These are phyloP conservation scores for Clohesyomyces aquaticus DNA, from an alignment of 495 filamentous ascomycete genomes.

Conservation along the genomic window DNA sequence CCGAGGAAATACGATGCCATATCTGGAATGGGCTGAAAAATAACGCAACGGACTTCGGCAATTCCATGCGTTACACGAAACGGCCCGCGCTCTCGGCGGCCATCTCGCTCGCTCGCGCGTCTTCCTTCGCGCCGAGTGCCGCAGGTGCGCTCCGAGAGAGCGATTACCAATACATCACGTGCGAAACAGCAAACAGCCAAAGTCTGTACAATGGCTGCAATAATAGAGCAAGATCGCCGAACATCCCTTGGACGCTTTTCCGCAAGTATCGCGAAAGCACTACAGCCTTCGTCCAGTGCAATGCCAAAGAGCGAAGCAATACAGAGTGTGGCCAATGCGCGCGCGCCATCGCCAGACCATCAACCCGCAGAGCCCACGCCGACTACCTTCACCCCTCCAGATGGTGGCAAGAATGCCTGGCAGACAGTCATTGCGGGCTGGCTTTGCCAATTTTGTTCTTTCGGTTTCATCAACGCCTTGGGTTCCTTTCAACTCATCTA, in stretches of 20 bases:
- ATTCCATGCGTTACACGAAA: neutral
- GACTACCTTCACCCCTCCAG: neutral
- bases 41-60: neutral
- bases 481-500: conserved; percentile 43
- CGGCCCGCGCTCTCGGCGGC: too few relatives aligned
- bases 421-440: neutral
- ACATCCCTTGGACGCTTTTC: too few relatives aligned
- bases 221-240: too few relatives aligned
- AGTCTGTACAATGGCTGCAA: neutral
- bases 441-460: conserved; percentile 1
- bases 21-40: neutral
- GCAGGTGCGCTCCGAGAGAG: neutral
- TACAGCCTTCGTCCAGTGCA: too few relatives aligned
- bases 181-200: neutral
- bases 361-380: neutral
- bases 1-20: too few relatives aligned
- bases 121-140: neutral
- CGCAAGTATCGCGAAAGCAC: too few relatives aligned
- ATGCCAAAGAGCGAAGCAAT: too few relatives aligned
- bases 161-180: neutral
- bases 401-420: neutral
- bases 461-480: conserved; percentile 13
- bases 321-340: too few relatives aligned
- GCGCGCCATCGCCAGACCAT: neutral
- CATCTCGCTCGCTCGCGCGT: neutral